Base-by-base conservation (phyloP, 106 monocot species). In the Platanthera guangdongensis region DNA sequence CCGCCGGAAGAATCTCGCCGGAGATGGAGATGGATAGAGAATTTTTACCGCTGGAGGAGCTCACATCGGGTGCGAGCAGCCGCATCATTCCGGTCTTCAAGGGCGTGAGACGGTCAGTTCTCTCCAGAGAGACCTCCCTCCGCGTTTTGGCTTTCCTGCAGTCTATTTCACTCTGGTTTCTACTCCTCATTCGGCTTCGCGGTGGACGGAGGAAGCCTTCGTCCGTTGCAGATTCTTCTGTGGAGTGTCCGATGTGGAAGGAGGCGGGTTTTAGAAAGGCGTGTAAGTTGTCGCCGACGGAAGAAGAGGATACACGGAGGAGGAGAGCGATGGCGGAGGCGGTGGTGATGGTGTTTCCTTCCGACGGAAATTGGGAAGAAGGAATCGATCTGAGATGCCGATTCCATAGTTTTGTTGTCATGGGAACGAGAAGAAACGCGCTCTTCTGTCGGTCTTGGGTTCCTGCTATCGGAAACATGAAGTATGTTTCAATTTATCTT, bases 11-110 rank as follows among this genome's bases (percentile, higher is more conserved):
- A 54, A 15, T 14, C 52, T 4, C 25, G 55, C 69, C 80, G 80
- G 21, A 47, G 51, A 70, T 4, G 49, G 16, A 72, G 50, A 78
- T 73, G 77, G 77, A 64, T 21, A 50, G 73, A n/a, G 18, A 62
- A 12, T 8, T 15, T 18, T n/a, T 16, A 8, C 69, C 77, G 72
- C 63, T 82, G 70, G 78, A 75, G 73, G 84, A 79, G 80, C 79
- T 88, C 50, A 90, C 92, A 14, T 95, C 94, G 28, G 91, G 92
- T 13, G 95, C 95, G 12, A 87, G 84, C 78, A 92, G 86, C 63
- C 85, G 87, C 49, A 87, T 92, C 55, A 90, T 90, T 22, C 90
- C 90, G 3, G 79, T 88, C 6, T 80, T 86, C 59, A 72, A 77
- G 39, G 78, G 78, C 64, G 8, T 85, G 10, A 54, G 85, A 22